These are phyloP conservation scores for Torrubiella hemipterigena DNA, from an alignment of 2,329 filamentous ascomycete genomes.

Conservation along the genomic window DNA sequence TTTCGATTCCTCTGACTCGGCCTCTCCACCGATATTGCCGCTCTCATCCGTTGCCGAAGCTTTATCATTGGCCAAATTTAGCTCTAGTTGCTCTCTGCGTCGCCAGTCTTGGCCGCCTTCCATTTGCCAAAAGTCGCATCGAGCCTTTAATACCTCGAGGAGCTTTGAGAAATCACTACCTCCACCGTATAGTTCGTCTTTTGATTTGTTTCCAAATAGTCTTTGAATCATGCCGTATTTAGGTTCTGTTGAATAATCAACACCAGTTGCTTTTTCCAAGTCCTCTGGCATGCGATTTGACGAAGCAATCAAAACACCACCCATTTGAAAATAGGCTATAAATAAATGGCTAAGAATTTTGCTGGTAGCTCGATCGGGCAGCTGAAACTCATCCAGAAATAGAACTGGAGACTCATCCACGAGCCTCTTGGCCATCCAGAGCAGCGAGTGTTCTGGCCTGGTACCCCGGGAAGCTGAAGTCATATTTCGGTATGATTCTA, in stretches of 20 bases:
- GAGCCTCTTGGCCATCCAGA: conserved; percentile 66
- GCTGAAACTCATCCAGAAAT: conserved; percentile 74
- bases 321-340: conserved; percentile 70
- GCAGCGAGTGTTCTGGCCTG: conserved; percentile 47
- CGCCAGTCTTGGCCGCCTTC: conserved; percentile 64
- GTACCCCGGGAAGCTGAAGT: conserved; percentile 9
- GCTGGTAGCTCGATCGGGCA: conserved; percentile 64
- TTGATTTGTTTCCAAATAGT: conserved; percentile 27
- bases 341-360: conserved; percentile 73
- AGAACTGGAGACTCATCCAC: conserved; percentile 63
- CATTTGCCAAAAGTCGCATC: conserved; percentile 80
- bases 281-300: conserved; percentile 80
- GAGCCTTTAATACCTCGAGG: conserved; percentile 60
- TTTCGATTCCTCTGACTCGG: no score
- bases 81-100: conserved; percentile 31
- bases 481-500: conserved; percentile 50
- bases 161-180: conserved; percentile 67
- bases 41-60: no score
- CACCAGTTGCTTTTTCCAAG: conserved; percentile 60
- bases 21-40: no score
- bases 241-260: conserved; percentile 50
- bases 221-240: conserved; percentile 37
- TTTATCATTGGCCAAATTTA: no score
- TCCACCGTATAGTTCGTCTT: conserved; percentile 42
- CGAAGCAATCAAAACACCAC: conserved; percentile 68